These are phyloP conservation scores for Termitomyces sp. DNA, from an alignment of 768 basidiomycete species.

Conservation along the genomic window DNA sequence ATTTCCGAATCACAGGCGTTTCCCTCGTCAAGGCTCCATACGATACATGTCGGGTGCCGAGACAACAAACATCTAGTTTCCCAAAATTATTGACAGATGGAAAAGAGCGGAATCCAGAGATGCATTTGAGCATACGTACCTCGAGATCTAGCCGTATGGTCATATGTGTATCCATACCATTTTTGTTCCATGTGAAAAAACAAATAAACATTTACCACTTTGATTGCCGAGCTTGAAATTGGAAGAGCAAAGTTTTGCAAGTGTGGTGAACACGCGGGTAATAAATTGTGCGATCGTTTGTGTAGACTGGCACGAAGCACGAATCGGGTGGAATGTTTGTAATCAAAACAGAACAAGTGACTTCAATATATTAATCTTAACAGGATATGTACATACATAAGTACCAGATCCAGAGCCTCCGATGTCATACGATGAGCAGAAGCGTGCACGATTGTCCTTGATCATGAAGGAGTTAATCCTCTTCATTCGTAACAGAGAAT, in stretches of 20 bases:
- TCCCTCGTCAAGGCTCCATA: too few species aligned
- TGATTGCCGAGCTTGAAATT: not conserved
- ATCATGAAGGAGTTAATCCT: not conserved
- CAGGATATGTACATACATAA: too few species aligned
- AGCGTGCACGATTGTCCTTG: not conserved
- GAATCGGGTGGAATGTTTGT: not conserved
- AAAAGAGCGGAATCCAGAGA: too few species aligned
- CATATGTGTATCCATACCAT: too few species aligned
- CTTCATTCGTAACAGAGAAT: conserved; percentile 31
- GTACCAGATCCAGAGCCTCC: not conserved
- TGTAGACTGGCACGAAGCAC: not conserved
- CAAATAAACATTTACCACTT: not conserved
- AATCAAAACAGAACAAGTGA: not conserved
- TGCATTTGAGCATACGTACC: too few species aligned
- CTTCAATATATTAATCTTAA: too few species aligned
- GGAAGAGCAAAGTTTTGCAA: not conserved
- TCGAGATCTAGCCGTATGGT: too few species aligned
- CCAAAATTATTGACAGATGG: too few species aligned
- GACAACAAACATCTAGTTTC: too few species aligned
- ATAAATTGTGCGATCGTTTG: not conserved
- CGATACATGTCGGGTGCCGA: too few species aligned
- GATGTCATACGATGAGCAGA: not conserved
- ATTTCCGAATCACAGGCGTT: too few species aligned
- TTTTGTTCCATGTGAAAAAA: too few species aligned
- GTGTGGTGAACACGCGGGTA: not conserved